Evolutionary conservation across 495 filamentous ascomycete genomes (phyloP).

Genomic region (Cudoniella acicularis): DNA sequence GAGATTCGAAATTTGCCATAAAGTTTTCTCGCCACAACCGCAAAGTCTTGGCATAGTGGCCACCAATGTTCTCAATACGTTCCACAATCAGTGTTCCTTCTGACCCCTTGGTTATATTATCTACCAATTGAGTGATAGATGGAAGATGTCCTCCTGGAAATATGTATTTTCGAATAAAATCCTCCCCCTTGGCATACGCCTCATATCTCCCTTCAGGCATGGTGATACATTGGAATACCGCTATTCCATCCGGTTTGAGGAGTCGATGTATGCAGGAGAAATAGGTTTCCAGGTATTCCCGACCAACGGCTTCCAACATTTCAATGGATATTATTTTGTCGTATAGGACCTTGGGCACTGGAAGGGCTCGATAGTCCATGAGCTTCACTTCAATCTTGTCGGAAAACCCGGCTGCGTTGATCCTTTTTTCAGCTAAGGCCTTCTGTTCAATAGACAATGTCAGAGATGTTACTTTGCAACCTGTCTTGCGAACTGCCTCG

Average conservation of each 20-base stretch:
- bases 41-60: constrained; percentile 65
- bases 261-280: constrained; percentile 55
- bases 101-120: constrained; percentile 54
- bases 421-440: constrained; percentile 53
- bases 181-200: constrained; percentile 40
- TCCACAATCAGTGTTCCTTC: constrained; percentile 58
- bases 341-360: constrained; percentile 48
- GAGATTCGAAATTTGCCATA: constrained; percentile 51
- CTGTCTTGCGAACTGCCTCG: constrained; percentile 52
- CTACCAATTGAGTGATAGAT: constrained; percentile 58
- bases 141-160: constrained; percentile 73
- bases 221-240: constrained; percentile 72
- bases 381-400: constrained; percentile 54
- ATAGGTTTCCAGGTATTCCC: constrained; percentile 58
- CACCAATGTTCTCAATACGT: constrained; percentile 62
- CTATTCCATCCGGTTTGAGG: constrained; percentile 63
- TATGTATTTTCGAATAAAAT: constrained; percentile 71
- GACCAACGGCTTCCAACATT: constrained; percentile 72
- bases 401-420: constrained; percentile 46
- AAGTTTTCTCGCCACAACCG: constrained; percentile 66
- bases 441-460: constrained; percentile 62
- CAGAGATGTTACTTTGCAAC: constrained; percentile 59
- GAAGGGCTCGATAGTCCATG: constrained; percentile 57
- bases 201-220: constrained; percentile 59
- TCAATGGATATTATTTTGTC: constrained; percentile 71